Evolutionary conservation across 108 stramenopile species (phyloP).

Genomic region (Nitzschia sp.): DNA sequence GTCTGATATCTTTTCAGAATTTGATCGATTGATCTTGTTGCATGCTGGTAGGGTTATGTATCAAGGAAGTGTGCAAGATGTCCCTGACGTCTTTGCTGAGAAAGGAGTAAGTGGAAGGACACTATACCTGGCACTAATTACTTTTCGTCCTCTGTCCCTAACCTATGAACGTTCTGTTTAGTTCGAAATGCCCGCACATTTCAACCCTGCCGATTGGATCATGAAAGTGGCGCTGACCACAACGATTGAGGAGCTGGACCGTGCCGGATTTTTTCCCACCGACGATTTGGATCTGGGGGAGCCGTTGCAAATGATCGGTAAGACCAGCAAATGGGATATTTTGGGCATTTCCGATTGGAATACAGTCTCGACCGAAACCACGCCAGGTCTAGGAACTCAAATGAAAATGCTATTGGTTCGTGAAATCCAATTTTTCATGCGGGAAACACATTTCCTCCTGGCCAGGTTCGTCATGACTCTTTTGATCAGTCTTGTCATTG

Average conservation of each 20-base stretch:
- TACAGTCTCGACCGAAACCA: background rate
- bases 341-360: conserved; percentile 24
- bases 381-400: conserved; percentile 37
- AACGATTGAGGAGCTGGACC: conserved; percentile 41
- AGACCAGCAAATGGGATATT: conserved; percentile 17
- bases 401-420: conserved; percentile 38
- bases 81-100: conserved; percentile 25
- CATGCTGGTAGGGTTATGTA: conserved; percentile 56
- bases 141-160: background rate
- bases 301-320: background rate
- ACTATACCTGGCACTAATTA: no score
- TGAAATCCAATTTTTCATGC: conserved; percentile 42
- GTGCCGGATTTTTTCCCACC: conserved; percentile 31
- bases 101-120: background rate
- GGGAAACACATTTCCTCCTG: conserved; percentile 45
- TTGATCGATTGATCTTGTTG: conserved; percentile 67
- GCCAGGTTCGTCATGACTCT: conserved; percentile 49
- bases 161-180: background rate
- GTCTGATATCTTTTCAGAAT: conserved; percentile 58
- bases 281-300: conserved; percentile 14
- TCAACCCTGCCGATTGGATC: conserved; percentile 58
- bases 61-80: conserved; percentile 34
- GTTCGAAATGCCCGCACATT: background rate
- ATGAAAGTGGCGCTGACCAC: conserved; percentile 55
- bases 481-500: conserved; percentile 50